phyloP scores from a whole-genome alignment of 257 asterid genomes.

The Linderniella brevidens region DNA sequence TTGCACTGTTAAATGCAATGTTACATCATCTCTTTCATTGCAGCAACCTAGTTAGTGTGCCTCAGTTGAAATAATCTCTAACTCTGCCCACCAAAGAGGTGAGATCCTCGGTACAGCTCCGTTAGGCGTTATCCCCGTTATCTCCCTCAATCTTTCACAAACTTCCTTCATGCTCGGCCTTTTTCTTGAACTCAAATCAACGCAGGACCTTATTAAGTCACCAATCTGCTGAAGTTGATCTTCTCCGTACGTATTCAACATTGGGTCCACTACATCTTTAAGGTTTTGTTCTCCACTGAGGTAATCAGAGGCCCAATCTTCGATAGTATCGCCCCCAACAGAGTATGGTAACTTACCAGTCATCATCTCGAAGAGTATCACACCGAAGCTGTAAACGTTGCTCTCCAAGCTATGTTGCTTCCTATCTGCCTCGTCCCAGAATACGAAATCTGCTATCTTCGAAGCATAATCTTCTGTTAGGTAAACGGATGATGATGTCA shows the following conservation, averaged over 20 bases:
- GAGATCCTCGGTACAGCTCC: constrained; percentile 79
- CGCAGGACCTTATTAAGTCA: constrained; percentile 41
- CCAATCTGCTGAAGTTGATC: constrained; percentile 49
- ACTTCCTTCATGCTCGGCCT: constrained; percentile 50
- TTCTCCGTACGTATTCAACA: constrained; percentile 25
- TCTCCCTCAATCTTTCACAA: constrained; percentile 38
- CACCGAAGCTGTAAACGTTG: constrained; percentile 75
- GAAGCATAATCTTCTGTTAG: constrained; percentile 82
- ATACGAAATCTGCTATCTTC: constrained; percentile 50
- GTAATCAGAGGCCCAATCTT: constrained; percentile 77
- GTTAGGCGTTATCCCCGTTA: constrained; percentile 61
- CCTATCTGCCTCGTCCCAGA: constrained; percentile 17
- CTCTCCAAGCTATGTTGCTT: constrained; percentile 5
- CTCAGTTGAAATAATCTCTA: constrained; percentile 61
- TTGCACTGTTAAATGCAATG: too few species aligned
- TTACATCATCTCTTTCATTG: too few species aligned
- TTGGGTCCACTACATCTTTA: constrained; percentile 54
- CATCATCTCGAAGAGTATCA: constrained; percentile 50
- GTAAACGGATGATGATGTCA: constrained; percentile 51
- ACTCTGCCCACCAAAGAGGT: constrained; percentile 97
- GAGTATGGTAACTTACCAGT: constrained; percentile 73
- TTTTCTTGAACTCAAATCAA: constrained; percentile 22
- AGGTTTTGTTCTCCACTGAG: constrained; percentile 30
- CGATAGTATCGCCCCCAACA: constrained; percentile 29
- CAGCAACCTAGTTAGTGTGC: constrained; percentile 16